Percentiles rank a stretch among this genome's conserved stretches.
Conservation (phyloP, 2,329 filamentous ascomycete genomes). For the Penicillium sp. region DNA sequence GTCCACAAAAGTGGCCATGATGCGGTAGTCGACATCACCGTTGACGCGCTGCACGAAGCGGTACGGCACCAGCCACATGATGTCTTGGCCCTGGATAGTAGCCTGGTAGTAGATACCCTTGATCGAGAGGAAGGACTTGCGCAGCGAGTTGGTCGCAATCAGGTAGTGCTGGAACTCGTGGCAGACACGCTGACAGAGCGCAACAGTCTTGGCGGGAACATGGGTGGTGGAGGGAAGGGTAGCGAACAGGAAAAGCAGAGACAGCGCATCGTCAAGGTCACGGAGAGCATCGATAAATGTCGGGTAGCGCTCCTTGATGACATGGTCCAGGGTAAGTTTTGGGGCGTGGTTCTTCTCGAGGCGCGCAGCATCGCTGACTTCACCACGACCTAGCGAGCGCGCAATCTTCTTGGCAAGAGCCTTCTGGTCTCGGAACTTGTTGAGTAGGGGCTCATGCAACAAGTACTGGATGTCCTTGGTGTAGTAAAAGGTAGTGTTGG, state of each 20-base stretch:
- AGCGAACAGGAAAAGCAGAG: slow-evolving; percentile 95
- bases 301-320: slow-evolving; percentile 96
- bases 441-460: slow-evolving; percentile 87
- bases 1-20: slow-evolving; percentile 98
- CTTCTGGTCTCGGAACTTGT: slow-evolving; percentile 97
- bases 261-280: slow-evolving; percentile 93
- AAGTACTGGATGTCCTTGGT: slow-evolving; percentile 98
- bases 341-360: slow-evolving; percentile 89
- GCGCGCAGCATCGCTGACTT: slow-evolving; percentile 80
- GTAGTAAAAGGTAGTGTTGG: slow-evolving; percentile 85
- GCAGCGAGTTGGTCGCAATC: slow-evolving; percentile 82
- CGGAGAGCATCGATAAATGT: slow-evolving; percentile 91
- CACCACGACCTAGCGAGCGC: slow-evolving; percentile 81
- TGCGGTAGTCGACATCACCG: slow-evolving; percentile 93
- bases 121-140: slow-evolving; percentile 95
- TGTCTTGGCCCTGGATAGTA: slow-evolving; percentile 92
- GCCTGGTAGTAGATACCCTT: slow-evolving; percentile 99
- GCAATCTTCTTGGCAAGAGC: slow-evolving; percentile 96
- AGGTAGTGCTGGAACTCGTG: slow-evolving; percentile 98
- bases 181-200: slow-evolving; percentile 84
- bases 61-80: slow-evolving; percentile 95
- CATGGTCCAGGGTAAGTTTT: slow-evolving; percentile 86
- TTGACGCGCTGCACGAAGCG: slow-evolving; percentile 94
- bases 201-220: slow-evolving; percentile 92
- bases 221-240: slow-evolving; percentile 86